Percentiles rank a stretch among this genome's conserved stretches.
phyloP scores from a whole-genome alignment of 257 asterid species.

The Scutellaria barbata region DNA sequence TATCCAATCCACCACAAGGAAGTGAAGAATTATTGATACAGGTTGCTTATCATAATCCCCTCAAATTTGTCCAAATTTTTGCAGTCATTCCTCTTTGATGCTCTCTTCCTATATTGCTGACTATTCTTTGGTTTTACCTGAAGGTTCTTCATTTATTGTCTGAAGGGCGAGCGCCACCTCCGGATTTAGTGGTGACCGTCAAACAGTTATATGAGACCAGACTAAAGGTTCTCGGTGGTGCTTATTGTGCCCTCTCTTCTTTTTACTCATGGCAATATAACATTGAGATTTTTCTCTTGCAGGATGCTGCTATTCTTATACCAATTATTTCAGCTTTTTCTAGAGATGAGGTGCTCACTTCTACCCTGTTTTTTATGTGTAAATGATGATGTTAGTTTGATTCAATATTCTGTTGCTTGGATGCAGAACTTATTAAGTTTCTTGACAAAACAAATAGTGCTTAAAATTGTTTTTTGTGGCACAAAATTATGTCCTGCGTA shows the following conservation, averaged over 20 bases:
- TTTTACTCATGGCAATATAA: slow-evolving; percentile 25
- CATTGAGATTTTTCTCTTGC: slow-evolving; percentile 44
- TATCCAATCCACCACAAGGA: slow-evolving; percentile 92
- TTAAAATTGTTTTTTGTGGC: slow-evolving; percentile 16
- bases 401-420: slow-evolving; percentile 18
- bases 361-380: slow-evolving; percentile 18
- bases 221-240: slow-evolving; percentile 62
- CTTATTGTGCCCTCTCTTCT: slow-evolving; percentile 12
- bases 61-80: slow-evolving; percentile 15
- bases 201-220: slow-evolving; percentile 81
- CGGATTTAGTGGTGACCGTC: slow-evolving; percentile 77
- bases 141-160: slow-evolving; percentile 82
- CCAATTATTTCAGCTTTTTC: slow-evolving; percentile 90
- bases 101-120: slow-evolving; percentile 39
- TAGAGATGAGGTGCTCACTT: slow-evolving; percentile 73
- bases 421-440: neutral
- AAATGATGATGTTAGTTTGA: slow-evolving; percentile 25
- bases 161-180: slow-evolving; percentile 82
- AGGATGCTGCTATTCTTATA: slow-evolving; percentile 95
- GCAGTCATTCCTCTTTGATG: slow-evolving; percentile 27
- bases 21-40: slow-evolving; percentile 84
- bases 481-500: slow-evolving; percentile 6
- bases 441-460: slow-evolving; percentile 5
- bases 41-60: slow-evolving; percentile 49
- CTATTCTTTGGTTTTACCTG: slow-evolving; percentile 34